phyloP scores from a whole-genome alignment of 345 rosid genomes.

The Heritiera fomes region DNA sequence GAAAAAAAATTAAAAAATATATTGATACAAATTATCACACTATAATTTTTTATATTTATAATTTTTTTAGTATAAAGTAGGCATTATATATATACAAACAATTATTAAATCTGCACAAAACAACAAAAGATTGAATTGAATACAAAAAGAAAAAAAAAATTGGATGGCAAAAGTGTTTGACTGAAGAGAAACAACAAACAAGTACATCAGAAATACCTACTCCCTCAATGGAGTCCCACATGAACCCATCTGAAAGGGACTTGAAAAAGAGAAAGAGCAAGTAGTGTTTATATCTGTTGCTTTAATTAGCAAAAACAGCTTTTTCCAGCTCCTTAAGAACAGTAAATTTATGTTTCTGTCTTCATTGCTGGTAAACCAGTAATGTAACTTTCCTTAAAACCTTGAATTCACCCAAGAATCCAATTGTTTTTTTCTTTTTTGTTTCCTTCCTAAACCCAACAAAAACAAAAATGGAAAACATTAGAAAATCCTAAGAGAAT shows the following conservation, averaged over 20 bases:
- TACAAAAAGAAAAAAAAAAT: not conserved
- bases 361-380: not conserved
- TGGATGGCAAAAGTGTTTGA: not conserved
- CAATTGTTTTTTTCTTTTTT: not conserved
- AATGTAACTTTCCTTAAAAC: not conserved
- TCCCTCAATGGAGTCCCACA: conserved; percentile 4
- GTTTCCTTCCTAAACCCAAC: not conserved
- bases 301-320: not conserved
- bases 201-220: not conserved
- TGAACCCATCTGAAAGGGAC: not conserved
- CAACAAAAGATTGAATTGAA: not conserved
- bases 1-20: too few relatives aligned
- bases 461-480: not conserved
- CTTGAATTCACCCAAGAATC: conserved; percentile 14
- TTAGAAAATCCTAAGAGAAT: not conserved
- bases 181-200: not conserved
- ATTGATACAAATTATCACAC: too few relatives aligned
- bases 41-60: too few relatives aligned
- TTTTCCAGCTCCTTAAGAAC: not conserved
- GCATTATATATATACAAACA: too few relatives aligned
- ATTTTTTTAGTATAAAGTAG: too few relatives aligned
- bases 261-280: not conserved
- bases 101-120: too few relatives aligned
- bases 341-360: not conserved
- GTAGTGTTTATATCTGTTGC: not conserved